phyloP scores from a whole-genome alignment of 2,329 filamentous ascomycete species.

The Colletotrichum tropicicola region DNA sequence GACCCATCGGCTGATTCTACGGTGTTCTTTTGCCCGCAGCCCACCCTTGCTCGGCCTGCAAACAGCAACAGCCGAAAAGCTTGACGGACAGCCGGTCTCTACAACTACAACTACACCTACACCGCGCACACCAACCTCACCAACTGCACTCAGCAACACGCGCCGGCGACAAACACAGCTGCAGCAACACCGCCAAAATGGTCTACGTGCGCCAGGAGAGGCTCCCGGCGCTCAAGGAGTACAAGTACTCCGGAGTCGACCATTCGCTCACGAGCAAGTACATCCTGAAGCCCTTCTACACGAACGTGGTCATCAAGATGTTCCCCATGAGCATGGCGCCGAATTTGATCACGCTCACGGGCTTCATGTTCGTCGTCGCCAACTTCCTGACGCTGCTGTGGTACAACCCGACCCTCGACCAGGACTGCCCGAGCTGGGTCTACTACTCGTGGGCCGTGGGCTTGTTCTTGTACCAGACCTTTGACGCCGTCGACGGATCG shows the following conservation, averaged over 20 bases:
- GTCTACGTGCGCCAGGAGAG: constrained; percentile 95
- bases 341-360: constrained; percentile 87
- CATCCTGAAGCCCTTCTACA: constrained; percentile 98
- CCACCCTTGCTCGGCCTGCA: constrained; percentile 21
- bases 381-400: constrained; percentile 94
- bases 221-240: constrained; percentile 87
- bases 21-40: constrained; percentile 12
- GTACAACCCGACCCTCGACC: constrained; percentile 94
- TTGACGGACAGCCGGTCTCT: background rate
- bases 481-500: constrained; percentile 94
- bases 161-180: background rate
- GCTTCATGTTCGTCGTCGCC: constrained; percentile 87
- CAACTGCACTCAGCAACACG: background rate
- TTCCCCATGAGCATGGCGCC: constrained; percentile 97
- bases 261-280: constrained; percentile 91
- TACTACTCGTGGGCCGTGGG: constrained; percentile 92
- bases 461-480: constrained; percentile 96
- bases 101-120: background rate
- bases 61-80: constrained; percentile 6
- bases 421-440: constrained; percentile 94
- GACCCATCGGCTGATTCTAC: constrained; percentile 18
- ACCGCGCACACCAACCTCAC: no score
- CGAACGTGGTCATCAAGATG: constrained; percentile 89
- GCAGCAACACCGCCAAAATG: constrained; percentile 62
- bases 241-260: constrained; percentile 95